Evolutionary conservation across 495 filamentous ascomycete species (phyloP).

Genomic region (Penicilliopsis zonata): DNA sequence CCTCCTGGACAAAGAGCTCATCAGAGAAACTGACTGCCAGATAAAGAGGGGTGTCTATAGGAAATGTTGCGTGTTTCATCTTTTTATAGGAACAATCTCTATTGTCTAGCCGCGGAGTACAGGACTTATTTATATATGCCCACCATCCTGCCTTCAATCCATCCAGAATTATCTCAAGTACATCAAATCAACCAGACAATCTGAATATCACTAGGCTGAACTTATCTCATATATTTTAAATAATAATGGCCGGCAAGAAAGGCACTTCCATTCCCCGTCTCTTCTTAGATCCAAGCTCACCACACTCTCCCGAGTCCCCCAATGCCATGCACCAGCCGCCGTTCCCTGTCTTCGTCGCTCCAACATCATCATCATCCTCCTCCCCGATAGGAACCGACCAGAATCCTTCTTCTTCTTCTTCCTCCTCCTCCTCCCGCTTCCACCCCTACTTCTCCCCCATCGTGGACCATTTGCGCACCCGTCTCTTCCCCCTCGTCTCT

Average conservation of each 20-base stretch:
- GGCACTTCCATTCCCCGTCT: neutral
- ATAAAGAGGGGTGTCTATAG: too few species aligned
- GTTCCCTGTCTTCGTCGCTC: neutral
- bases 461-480: slow-evolving; percentile 19
- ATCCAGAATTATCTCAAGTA: too few species aligned
- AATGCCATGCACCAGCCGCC: neutral
- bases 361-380: neutral
- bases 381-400: neutral
- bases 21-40: too few species aligned
- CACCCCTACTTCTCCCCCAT: slow-evolving; percentile 11
- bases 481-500: slow-evolving; percentile 27
- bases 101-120: neutral
- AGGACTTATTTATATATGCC: neutral
- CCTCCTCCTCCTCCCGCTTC: slow-evolving; percentile 1
- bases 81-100: slow-evolving; percentile 2
- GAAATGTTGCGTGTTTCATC: too few species aligned
- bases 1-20: too few species aligned
- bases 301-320: neutral
- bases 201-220: too few species aligned
- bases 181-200: too few species aligned
- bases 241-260: neutral
- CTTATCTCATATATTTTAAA: too few species aligned
- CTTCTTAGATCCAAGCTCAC: neutral
- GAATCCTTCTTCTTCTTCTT: slow-evolving; percentile 1
- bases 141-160: too few species aligned